Base-by-base conservation (phyloP, 352 stramenopile species). In the Phytopythium kandeliae region DNA sequence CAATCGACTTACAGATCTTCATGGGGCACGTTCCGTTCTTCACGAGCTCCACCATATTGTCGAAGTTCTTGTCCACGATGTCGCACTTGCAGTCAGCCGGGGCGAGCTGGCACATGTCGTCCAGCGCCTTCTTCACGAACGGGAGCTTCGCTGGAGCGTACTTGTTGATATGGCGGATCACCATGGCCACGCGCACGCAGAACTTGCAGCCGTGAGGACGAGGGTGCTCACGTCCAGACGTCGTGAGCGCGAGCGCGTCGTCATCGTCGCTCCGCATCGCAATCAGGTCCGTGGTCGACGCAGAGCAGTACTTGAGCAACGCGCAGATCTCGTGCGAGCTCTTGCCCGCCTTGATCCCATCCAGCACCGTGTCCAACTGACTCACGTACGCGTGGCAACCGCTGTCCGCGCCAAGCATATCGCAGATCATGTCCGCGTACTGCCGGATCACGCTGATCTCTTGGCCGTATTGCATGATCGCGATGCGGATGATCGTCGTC, bases 401-500 rank as follows among this genome's bases (percentile, higher is more conserved):
- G 38, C 76, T 89, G 26, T 77, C 65, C 8, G 70, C 57, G 17
- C 78, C 76, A 2, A 92, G 65, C 53, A 87, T 76, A 55, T 76
- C 69, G 42, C 81, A 92, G 22, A 89, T 77, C 66, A 92, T 85
- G 42, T 89, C 80, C 0, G 78, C 77, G 31, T 83, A 86, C 54
- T 67, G 44, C 1, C 79, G 77, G 10, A 91, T 63, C 53, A 84
- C 49, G 34, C 69, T 53, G 15, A 91, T 66, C 41, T 88, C 62
- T 1, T 74, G 55, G 3, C 71, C 61, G 36, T 81, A 74, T 38
- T 90, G 67, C 42, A 85, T 60, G 34, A 85, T 48, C n/a, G 71
- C 65, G 24, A 90, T 65, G 45, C 85, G 71, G 5, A 84, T 44
- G 21, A 88, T 51, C 8, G 73, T 90, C 7, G 68, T 77, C 24